These are phyloP conservation scores for Monosporozyma aquatica DNA, from an alignment of 805 yeast genomes.

Conservation along the genomic window DNA sequence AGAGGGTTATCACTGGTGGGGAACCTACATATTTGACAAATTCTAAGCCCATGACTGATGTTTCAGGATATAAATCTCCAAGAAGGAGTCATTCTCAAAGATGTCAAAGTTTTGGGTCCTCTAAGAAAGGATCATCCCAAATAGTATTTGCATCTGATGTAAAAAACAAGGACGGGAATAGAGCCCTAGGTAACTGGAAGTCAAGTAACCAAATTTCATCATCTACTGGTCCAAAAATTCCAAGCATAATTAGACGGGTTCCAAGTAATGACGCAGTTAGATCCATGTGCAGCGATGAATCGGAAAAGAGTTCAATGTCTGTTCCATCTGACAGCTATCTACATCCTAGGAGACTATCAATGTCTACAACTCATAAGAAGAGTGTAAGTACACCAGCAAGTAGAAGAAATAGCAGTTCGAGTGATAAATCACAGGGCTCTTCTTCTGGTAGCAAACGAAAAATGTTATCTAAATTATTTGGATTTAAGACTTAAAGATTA, in stretches of 20 bases:
- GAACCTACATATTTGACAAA: slow-evolving; percentile 3
- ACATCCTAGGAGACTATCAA: slow-evolving; percentile 7
- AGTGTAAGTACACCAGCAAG: slow-evolving; percentile 9
- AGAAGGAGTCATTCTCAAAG: not conserved
- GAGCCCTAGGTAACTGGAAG: slow-evolving; percentile 7
- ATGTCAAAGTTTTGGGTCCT: not conserved
- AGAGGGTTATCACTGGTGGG: slow-evolving; percentile 23
- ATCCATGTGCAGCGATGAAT: slow-evolving; percentile 6
- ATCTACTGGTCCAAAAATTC: slow-evolving; percentile 1
- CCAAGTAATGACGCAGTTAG: not conserved
- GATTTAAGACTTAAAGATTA: too few relatives aligned
- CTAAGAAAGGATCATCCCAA: not conserved
- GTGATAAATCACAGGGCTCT: slow-evolving; percentile 10
- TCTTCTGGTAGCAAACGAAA: slow-evolving; percentile 6
- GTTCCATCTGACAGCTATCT: slow-evolving; percentile 1
- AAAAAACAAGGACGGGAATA: slow-evolving; percentile 17
- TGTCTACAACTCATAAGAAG: slow-evolving; percentile 1
- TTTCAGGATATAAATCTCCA: not conserved
- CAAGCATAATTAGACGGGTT: not conserved
- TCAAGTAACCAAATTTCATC: not conserved
- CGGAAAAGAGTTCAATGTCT: slow-evolving; percentile 12
- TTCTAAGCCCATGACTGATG: slow-evolving; percentile 15
- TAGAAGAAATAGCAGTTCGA: slow-evolving; percentile 11
- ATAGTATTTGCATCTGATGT: slow-evolving; percentile 21
- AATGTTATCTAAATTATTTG: slow-evolving; percentile 12